Evolutionary conservation across 1,284 basidiomycete species (phyloP).

Genomic region (Tilletia horrida): DNA sequence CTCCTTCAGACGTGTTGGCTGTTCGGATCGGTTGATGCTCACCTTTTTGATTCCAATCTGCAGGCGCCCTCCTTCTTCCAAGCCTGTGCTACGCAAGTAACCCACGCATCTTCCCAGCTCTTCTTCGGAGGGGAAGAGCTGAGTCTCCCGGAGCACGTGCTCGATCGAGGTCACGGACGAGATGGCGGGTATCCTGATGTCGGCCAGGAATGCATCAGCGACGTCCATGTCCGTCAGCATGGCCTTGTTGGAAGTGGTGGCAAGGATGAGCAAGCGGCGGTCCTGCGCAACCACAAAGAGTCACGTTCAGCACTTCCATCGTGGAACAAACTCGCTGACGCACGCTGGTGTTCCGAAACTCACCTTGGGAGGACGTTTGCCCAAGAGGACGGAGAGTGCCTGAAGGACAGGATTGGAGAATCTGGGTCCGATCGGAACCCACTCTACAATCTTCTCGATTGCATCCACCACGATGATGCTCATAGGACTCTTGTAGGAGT

Average conservation of each 20-base stretch:
- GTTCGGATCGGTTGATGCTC: conserved; percentile 5
- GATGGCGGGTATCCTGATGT: conserved; percentile 81
- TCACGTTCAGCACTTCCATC: not conserved
- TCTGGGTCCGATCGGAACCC: conserved; percentile 94
- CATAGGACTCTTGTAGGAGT: conserved; percentile 94
- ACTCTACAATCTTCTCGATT: conserved; percentile 58
- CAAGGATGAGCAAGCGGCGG: conserved; percentile 84
- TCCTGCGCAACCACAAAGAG: conserved; percentile 58
- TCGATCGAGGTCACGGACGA: conserved; percentile 70
- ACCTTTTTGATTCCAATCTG: conserved; percentile 78
- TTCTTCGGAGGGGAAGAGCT: conserved; percentile 66
- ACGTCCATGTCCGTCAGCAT: conserved; percentile 89
- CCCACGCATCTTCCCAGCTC: conserved; percentile 66
- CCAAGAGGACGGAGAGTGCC: conserved; percentile 81
- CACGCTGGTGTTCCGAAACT: conserved; percentile 24
- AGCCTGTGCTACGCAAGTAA: conserved; percentile 73
- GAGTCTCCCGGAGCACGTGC: conserved; percentile 74
- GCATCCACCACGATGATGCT: conserved; percentile 93
- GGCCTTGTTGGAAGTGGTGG: conserved; percentile 82
- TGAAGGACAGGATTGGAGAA: conserved; percentile 95
- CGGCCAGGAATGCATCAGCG: conserved; percentile 80
- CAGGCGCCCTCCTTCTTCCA: conserved; percentile 64
- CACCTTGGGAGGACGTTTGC: conserved; percentile 87
- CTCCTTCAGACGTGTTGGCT: too few species aligned
- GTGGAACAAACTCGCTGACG: too few species aligned